Conservation (phyloP, 2,329 filamentous ascomycete species). For the Colletotrichum sp. region DNA sequence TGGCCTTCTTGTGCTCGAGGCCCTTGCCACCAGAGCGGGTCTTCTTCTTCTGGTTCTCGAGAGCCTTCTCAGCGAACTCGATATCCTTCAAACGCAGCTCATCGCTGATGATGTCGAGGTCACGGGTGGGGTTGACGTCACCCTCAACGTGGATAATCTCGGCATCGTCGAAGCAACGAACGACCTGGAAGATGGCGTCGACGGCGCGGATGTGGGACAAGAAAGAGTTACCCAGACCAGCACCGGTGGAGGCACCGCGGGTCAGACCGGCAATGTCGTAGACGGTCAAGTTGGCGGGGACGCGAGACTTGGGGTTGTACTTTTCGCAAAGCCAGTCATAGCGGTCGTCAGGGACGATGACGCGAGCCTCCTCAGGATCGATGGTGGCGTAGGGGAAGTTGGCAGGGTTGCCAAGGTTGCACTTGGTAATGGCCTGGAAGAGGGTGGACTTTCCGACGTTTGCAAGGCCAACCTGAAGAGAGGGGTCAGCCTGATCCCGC, state of each 20-base stretch:
- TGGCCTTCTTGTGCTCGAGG: conserved; percentile 97
- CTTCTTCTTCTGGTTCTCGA: conserved; percentile 92
- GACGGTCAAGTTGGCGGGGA: conserved; percentile 97
- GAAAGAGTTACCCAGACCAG: conserved; percentile 96
- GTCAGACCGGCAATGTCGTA: conserved; percentile 99
- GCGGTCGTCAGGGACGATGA: conserved; percentile 94
- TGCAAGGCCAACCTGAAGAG: conserved; percentile 85
- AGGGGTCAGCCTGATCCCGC: conserved; percentile 27
- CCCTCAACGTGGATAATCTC: conserved; percentile 99
- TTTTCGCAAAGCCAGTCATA: conserved; percentile 96
- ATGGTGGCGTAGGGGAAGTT: conserved; percentile 99
- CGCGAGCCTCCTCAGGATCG: conserved; percentile 96
- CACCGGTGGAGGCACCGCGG: conserved; percentile 93
- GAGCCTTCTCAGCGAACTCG: conserved; percentile 95
- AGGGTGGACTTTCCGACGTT: conserved; percentile 99
- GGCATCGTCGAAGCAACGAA: conserved; percentile 96
- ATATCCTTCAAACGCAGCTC: conserved; percentile 98
- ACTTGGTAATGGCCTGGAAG: conserved; percentile 99
- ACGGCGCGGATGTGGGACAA: conserved; percentile 98
- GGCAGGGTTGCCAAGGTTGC: conserved; percentile 94
- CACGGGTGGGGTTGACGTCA: conserved; percentile 92
- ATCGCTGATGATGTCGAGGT: conserved; percentile 95
- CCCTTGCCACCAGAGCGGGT: conserved; percentile 93
- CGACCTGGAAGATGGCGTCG: conserved; percentile 97
- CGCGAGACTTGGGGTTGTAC: conserved; percentile 96